Conservation (phyloP, 805 yeast genomes). For the Candida ulmi region DNA sequence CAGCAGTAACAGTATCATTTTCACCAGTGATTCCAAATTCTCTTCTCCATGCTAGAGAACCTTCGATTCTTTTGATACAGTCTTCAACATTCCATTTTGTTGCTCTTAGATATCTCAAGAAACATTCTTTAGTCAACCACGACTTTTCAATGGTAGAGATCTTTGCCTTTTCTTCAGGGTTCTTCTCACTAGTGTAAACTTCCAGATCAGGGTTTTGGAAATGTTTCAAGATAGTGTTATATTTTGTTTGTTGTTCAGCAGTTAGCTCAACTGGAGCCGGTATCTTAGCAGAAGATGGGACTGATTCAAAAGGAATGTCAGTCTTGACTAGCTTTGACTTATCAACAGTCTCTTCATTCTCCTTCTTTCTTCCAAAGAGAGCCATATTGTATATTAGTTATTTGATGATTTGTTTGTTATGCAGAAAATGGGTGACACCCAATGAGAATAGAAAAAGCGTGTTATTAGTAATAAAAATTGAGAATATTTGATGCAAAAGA, state of each 20-base stretch:
- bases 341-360: slow-evolving; percentile 19
- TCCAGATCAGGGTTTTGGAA: slow-evolving; percentile 39
- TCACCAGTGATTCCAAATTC: slow-evolving; percentile 72
- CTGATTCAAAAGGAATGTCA: slow-evolving; percentile 48
- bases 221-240: slow-evolving; percentile 54
- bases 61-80: slow-evolving; percentile 68
- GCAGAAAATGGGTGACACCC: not conserved
- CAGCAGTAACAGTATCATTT: slow-evolving; percentile 51
- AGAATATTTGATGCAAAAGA: too few relatives aligned
- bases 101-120: slow-evolving; percentile 85
- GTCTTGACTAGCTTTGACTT: slow-evolving; percentile 24
- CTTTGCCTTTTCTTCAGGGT: slow-evolving; percentile 37
- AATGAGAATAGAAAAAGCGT: too few relatives aligned
- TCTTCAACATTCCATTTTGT: slow-evolving; percentile 80
- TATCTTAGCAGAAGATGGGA: slow-evolving; percentile 45
- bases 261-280: slow-evolving; percentile 44
- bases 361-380: slow-evolving; percentile 22
- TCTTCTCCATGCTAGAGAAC: slow-evolving; percentile 88
- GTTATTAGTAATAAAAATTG: too few relatives aligned
- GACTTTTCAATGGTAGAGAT: slow-evolving; percentile 61
- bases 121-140: slow-evolving; percentile 92
- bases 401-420: too few relatives aligned
- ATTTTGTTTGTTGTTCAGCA: slow-evolving; percentile 53
- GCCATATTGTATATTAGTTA: slow-evolving; percentile 13
- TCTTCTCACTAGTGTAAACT: slow-evolving; percentile 30